These are phyloP conservation scores for Pichia sp. DNA, from an alignment of 1,139 yeast genomes.

Conservation along the genomic window DNA sequence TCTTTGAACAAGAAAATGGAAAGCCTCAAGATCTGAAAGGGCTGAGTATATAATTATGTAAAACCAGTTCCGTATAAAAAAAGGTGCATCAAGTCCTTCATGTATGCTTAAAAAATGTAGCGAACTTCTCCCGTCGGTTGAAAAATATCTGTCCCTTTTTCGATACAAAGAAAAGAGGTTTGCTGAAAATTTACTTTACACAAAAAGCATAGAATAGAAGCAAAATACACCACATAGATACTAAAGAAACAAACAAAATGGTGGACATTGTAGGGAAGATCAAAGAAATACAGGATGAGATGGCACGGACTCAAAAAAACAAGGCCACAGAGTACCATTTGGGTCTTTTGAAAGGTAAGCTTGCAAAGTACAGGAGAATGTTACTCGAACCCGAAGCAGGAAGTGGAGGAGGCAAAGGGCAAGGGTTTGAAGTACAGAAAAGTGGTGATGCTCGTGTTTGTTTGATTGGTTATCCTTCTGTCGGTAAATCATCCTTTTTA, in stretches of 20 bases:
- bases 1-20: slow-evolving; percentile 14
- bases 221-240: not conserved
- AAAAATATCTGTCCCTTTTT: not conserved
- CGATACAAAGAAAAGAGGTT: not conserved
- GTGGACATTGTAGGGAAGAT: slow-evolving; percentile 58
- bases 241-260: slow-evolving; percentile 18
- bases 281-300: slow-evolving; percentile 85
- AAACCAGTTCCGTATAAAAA: too few species aligned
- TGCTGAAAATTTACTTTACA: not conserved
- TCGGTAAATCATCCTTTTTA: slow-evolving; percentile 88
- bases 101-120: not conserved
- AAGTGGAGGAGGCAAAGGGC: slow-evolving; percentile 51
- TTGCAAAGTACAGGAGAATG: slow-evolving; percentile 92
- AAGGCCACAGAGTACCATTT: slow-evolving; percentile 97
- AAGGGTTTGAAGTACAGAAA: slow-evolving; percentile 93
- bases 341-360: slow-evolving; percentile 88
- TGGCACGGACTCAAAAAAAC: slow-evolving; percentile 92
- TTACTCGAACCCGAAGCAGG: slow-evolving; percentile 87
- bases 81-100: not conserved
- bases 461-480: slow-evolving; percentile 94
- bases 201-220: too few species aligned
- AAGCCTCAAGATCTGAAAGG: slow-evolving; percentile 6
- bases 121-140: not conserved
- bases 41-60: too few species aligned
- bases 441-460: slow-evolving; percentile 97